Percentiles rank a stretch among this genome's conserved stretches.
Evolutionary conservation across 805 yeast genomes (phyloP).

Genomic region (Nakazawaea wickerhamii): DNA sequence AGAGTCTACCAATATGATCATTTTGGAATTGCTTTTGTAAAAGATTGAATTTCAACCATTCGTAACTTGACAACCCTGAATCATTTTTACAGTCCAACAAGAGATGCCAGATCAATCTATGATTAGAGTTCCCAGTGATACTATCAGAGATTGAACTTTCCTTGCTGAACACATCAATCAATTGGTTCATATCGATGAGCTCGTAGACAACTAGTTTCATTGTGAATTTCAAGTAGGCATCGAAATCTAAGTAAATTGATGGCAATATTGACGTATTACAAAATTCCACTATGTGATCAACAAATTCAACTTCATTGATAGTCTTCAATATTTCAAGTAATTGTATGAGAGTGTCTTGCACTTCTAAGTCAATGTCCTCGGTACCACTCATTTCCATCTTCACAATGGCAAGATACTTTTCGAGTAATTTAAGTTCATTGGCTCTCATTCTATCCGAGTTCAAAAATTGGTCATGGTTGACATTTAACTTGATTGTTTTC

Average conservation of each 20-base stretch:
- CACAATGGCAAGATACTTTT: constrained; percentile 33
- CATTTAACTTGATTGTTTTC: not conserved
- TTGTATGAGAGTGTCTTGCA: not conserved
- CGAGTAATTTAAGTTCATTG: constrained; percentile 8
- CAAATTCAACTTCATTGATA: constrained; percentile 19
- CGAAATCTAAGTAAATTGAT: constrained; percentile 28
- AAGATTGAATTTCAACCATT: constrained; percentile 4
- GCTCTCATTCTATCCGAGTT: constrained; percentile 10
- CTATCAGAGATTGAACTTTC: constrained; percentile 10
- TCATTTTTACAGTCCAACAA: constrained; percentile 7
- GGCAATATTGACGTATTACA: constrained; percentile 24
- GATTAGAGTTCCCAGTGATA: constrained; percentile 13
- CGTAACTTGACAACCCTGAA: not conserved
- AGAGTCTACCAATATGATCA: not conserved
- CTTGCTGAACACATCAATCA: constrained; percentile 26
- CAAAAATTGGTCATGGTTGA: constrained; percentile 8
- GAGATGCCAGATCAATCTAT: constrained; percentile 12
- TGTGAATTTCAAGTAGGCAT: constrained; percentile 30
- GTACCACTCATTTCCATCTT: constrained; percentile 62
- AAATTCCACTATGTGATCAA: constrained; percentile 19
- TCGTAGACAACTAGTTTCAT: constrained; percentile 32
- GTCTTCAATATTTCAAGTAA: not conserved
- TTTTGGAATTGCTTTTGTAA: not conserved
- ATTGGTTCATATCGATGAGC: constrained; percentile 27
- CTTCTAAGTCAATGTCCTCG: not conserved